A percentile compares a stretch with the other conserved stretches of the same genome.
phyloP scores from a whole-genome alignment of 202 grass and related monocot species.

The Hordeum pubiflorum region DNA sequence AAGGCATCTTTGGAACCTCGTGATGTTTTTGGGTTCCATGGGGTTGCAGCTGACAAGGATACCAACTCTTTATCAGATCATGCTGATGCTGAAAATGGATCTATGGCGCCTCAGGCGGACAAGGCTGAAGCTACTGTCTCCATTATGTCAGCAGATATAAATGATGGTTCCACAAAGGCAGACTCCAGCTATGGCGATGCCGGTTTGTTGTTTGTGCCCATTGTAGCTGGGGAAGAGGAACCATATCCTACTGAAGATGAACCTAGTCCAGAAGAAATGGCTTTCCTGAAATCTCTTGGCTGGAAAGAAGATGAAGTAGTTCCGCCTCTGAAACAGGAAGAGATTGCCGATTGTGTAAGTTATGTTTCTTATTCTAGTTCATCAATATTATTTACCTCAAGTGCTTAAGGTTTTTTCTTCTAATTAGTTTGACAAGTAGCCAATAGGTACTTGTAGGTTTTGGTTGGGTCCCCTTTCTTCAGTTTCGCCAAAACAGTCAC shows the following conservation, averaged over 20 bases:
- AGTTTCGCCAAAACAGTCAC: background rate
- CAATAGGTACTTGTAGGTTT: background rate
- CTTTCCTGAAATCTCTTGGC: conserved; percentile 49
- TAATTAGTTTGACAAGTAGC: background rate
- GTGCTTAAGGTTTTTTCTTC: background rate
- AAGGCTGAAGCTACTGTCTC: conserved; percentile 4
- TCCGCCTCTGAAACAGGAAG: conserved; percentile 49
- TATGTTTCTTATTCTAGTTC: background rate
- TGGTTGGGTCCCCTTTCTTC: background rate
- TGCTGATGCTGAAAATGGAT: conserved; percentile 9
- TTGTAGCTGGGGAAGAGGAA: conserved; percentile 16
- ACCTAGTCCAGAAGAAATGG: conserved; percentile 45
- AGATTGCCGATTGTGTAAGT: conserved; percentile 57
- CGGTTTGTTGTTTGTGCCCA: background rate
- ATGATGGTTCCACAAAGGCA: conserved; percentile 3
- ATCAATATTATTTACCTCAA: background rate
- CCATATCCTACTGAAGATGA: conserved; percentile 33
- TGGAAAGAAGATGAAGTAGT: conserved; percentile 54
- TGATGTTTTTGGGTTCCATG: conserved; percentile 23
- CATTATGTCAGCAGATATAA: conserved; percentile 3
- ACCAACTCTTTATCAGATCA: conserved; percentile 1
- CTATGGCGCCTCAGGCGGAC: background rate
- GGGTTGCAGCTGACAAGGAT: conserved; percentile 20
- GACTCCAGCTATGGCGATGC: conserved; percentile 12
- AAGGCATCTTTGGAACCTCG: conserved; percentile 14